phyloP scores from a whole-genome alignment of 306 rosid species.

The Vigna trinervia region DNA sequence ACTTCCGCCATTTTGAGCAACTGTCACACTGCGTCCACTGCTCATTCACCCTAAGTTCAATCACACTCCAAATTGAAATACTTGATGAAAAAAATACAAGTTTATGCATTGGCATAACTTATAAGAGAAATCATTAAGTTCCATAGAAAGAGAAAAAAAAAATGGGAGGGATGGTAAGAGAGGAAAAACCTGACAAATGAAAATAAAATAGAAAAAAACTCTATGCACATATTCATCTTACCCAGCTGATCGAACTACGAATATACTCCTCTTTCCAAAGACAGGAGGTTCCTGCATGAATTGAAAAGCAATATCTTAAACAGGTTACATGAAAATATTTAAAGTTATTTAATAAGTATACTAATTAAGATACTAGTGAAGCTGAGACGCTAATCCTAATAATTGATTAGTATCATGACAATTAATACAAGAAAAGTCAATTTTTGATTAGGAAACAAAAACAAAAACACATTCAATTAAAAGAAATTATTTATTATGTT shows the following conservation, averaged over 20 bases:
- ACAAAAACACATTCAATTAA: neutral
- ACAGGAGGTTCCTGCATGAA: constrained; percentile 92
- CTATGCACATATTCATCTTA: constrained; percentile 48
- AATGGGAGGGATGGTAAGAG: neutral
- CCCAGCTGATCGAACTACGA: constrained; percentile 77
- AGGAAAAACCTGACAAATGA: neutral
- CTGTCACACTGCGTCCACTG: constrained; percentile 97
- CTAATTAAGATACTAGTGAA: constrained; percentile 4
- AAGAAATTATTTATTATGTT: neutral
- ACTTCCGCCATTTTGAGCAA: constrained; percentile 92
- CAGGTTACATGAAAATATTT: constrained; percentile 15
- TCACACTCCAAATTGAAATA: constrained; percentile 44
- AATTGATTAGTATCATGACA: constrained; percentile 7
- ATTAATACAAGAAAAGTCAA: constrained; percentile 1
- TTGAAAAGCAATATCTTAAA: constrained; percentile 36
- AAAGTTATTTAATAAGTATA: constrained; percentile 3
- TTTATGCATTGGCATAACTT: constrained; percentile 17
- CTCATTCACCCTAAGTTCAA: constrained; percentile 76
- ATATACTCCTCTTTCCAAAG: constrained; percentile 94
- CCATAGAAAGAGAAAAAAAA: neutral
- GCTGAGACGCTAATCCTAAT: constrained; percentile 7
- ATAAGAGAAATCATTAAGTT: constrained; percentile 20
- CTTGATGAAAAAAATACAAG: constrained; percentile 33
- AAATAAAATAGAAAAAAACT: constrained; percentile 22
- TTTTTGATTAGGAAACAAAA: neutral